Base-by-base conservation (phyloP, 345 rosid species). In the Raphanus raphanistrum region DNA sequence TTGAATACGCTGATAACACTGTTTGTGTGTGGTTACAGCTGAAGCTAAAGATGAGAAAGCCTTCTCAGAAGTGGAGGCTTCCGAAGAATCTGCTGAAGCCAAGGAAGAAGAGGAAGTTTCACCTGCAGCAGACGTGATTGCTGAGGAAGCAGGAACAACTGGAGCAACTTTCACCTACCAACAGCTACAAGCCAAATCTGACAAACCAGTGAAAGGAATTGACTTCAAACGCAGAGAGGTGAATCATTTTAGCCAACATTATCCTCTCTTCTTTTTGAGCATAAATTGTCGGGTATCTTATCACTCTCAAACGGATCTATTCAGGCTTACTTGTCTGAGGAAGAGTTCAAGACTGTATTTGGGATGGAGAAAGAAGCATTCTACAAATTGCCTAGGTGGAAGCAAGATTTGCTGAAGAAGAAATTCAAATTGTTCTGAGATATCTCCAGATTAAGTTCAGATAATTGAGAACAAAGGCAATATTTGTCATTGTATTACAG, bases 141-240 rank as follows among this genome's bases (percentile, higher is more conserved):
- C 62, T 76, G 76, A 13, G 54, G 54, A 38, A 63, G 31, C 36
- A 74, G 68, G 31, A 57, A 74, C 75, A 80, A 78, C 55, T 63
- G 78, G 73, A 41, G 79, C 79, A 38, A 88, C 86, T 25, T 96
- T 90, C 92, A 86, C 87, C 73, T 96, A 96, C 69, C 95, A 87
- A 68, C 92, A 86, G 80, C 87, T 96, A 79, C 90, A 84, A 83
- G 89, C 96, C 66, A 90, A 85, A 81, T 93, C 99, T 28, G 95
- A 85, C 29, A 89, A 89, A 70, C 97, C 99, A 7, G 99, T 87
- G 27, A 88, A 85, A 27, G 94, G 98, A 81, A 91, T 96, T 41
- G 99, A 96, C 81, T 92, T 88, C 77, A 96, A 90, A 76, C 80
- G 90, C 79, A 89, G 98, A 86, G 99, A 96, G 98, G 99, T 96